Conservation (phyloP, 768 basidiomycete species). For the Boletus subparvulus region DNA sequence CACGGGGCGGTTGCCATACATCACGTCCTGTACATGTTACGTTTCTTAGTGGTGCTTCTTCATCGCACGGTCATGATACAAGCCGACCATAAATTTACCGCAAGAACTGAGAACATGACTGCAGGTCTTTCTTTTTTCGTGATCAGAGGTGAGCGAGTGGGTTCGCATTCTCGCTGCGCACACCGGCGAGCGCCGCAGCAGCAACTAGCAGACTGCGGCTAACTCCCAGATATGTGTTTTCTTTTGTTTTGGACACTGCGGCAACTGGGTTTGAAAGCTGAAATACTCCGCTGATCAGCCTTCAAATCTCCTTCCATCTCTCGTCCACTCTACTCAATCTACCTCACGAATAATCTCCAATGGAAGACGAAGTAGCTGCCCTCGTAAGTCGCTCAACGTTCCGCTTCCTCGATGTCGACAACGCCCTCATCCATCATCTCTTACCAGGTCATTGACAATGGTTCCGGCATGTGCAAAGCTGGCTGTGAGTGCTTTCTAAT, state of each 20-base stretch:
- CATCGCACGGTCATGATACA: not conserved
- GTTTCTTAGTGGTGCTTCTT: too few relatives aligned
- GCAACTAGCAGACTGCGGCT: not conserved
- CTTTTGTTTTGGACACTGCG: slow-evolving; percentile 17
- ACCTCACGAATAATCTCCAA: slow-evolving; percentile 32
- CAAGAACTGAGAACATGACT: not conserved
- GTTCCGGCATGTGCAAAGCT: slow-evolving; percentile 99
- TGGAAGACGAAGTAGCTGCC: slow-evolving; percentile 69
- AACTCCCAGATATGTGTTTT: slow-evolving; percentile 16
- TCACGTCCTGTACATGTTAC: not conserved
- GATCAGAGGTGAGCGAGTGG: not conserved
- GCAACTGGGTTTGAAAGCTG: slow-evolving; percentile 22
- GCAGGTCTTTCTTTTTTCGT: not conserved
- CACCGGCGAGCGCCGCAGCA: not conserved
- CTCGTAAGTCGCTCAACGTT: slow-evolving; percentile 35
- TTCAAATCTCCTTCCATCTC: slow-evolving; percentile 20
- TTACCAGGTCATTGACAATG: slow-evolving; percentile 83
- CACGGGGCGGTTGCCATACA: not conserved
- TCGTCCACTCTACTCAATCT: slow-evolving; percentile 20
- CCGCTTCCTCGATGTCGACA: not conserved
- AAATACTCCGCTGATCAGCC: slow-evolving; percentile 24
- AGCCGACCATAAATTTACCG: not conserved
- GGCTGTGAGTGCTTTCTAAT: slow-evolving; percentile 66
- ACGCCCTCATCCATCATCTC: not conserved
- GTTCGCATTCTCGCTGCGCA: not conserved